Base-by-base conservation (phyloP, 225 moss, liverwort and hornwort species). In the Anthoceros angustus region DNA sequence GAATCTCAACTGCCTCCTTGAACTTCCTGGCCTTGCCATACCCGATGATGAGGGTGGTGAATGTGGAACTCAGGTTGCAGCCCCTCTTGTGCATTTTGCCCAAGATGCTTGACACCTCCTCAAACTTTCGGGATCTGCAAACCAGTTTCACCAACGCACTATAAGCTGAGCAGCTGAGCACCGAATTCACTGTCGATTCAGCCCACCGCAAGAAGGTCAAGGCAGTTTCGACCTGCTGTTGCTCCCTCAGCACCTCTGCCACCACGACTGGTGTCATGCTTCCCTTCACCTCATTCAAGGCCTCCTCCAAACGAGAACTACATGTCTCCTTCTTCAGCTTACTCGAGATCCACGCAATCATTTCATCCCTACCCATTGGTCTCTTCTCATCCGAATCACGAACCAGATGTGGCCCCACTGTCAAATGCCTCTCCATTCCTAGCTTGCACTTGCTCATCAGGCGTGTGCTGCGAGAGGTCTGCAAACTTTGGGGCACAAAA, bases 141-240 rank as follows among this genome's bases (percentile, higher is more conserved):
- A 55, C 55, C 55, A 55, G 55, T 20, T 55, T 55, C 55, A 55
- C 8, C 55, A 55, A 20, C n/a, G 55, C 55, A 55, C 16, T 55
- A 12, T 55, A 23, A 15, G 55, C 55, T 20, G 55, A 15, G 14
- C 55, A 55, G 8, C 10, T 55, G 55, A 55, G 55, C 14, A 55
- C 5, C 55, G 23, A 20, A 23, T 7, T 9, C 16, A 7, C 23
- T 23, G n/a, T 55, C 10, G 55, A 55, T 6, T 55, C 55, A 55
- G 23, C 55, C 55, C 55, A 55, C 16, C 55, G 8, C 7, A 55
- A 15, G 23, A 9, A 55, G 7, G 18, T 55, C 16, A 55, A 23
- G n/a, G 55, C 55, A 18, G 55, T 55, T 15, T 15, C 10, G 16
- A 55, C 55, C 18, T 55, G 16, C 18, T 7, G 18, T 20, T 55